Base-by-base conservation (phyloP, 2,329 filamentous ascomycete genomes). In the Cercospora canescens region DNA sequence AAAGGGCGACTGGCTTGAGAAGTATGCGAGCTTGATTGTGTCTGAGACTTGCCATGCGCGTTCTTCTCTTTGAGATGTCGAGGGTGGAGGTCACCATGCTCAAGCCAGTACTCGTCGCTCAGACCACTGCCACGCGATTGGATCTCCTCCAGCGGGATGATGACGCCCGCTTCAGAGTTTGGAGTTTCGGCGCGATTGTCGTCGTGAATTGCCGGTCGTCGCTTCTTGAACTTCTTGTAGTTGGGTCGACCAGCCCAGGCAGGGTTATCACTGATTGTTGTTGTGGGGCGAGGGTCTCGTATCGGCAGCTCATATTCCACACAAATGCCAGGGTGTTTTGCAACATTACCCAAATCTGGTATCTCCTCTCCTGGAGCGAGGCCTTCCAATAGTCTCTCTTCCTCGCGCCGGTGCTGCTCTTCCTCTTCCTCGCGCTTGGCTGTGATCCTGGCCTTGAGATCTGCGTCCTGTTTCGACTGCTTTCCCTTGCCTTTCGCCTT, bases 191-290 rank as follows among this genome's bases (percentile, higher is more conserved):
- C 72, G 30, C 57, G 71, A 39, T 85, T 85, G 26, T 87, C 39
- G 4, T 63, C 11, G 69, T 68, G 45, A 78, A 64, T 61, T n/a
- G 30, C 28, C 1, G 37, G 24, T 14, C 41, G 37, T 66, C 68
- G 48, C 83, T 84, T 24, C 85, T 63, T 84, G 75, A 99, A 99
- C 72, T 88, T 91, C 78, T 99, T 99, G 81, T 97, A 99, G 75
- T 99, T 98, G 79, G 93, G 94, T 50, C 94, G 86, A 0, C 94
- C 95, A 76, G 97, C 96, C 95, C 95, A 99, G 4, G 45, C 12
- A n/a, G 65, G 65, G 9, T 64, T 63, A 28, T 41, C 61, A 28
- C 48, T 64, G n/a, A 50, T 52, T 6, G 50, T 64, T 48, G 48
- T 58, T n/a, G 57, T 48, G 24, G 64, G 60, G 34, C 52, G 63